Evolutionary conservation across 305 asterid genomes (phyloP), one percentile per base, ranked within the genome.

Genomic region (Fraxinus angustifolia): DNA sequence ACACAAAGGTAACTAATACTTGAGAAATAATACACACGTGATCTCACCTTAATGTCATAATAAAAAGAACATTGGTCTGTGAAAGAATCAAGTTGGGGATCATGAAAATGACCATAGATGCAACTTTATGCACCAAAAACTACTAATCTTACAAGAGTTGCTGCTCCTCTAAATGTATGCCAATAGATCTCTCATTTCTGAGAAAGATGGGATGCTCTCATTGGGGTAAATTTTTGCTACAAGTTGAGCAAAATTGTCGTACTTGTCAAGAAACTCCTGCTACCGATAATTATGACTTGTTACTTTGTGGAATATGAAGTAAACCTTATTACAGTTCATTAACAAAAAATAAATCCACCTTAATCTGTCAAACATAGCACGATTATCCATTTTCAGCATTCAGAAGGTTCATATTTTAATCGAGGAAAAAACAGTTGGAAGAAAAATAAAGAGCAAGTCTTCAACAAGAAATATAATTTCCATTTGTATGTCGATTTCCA

Each of bases 191-290:
- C 92, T 87, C 97, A 96, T 96, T 78, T 94, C 98, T 73, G 90
- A 79, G 34, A 92, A 98, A 0, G 97, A 88, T 14, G 97, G 98
- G 81, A 94, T 88, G 81, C 82, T 88, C 89, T 96, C 98, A 0
- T 86, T 87, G 30, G 94, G 94, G 82, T 96, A 96, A 75, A 94
- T 87, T 86, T 90, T 96, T 35, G 93, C 90, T 33, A 93, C 98
- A 36, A 94, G 98, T 82, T 92, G 98, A n/a, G 95, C 97, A 87
- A 96, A 96, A 88, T 97, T 93, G 73, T 91, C 97, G 3, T 96
- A 96, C 90, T 96, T 96, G 92, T 96, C 98, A 65, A 96, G 94
- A 82, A 96, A 96, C 87, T 96, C 98, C 85, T 90, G 93, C 98
- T 94, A 98, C 82, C 74, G 82, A 67, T 50, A 35, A 78, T 83